Conservation (phyloP, 2,329 filamentous ascomycete genomes). For the Diaporthe eres region DNA sequence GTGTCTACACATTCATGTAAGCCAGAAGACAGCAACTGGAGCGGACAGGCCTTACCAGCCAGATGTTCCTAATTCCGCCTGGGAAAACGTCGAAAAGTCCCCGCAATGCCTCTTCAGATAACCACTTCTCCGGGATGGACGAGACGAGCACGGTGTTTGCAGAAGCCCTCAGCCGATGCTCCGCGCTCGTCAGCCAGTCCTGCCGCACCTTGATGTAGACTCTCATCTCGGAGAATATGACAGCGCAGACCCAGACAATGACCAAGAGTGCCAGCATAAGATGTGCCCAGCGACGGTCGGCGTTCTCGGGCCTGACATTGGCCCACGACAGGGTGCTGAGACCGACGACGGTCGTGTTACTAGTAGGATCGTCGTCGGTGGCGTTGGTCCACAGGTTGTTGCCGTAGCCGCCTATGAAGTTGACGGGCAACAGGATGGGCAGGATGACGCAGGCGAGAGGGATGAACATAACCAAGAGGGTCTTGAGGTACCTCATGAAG, state of each 20-base stretch:
- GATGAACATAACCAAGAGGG: slow-evolving; percentile 89
- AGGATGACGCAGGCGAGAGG: slow-evolving; percentile 84
- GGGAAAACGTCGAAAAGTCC: slow-evolving; percentile 96
- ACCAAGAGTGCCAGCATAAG: slow-evolving; percentile 83
- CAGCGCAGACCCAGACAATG: slow-evolving; percentile 86
- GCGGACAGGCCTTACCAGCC: slow-evolving; percentile 67
- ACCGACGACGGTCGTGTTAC: slow-evolving; percentile 65
- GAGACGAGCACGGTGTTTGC: slow-evolving; percentile 96
- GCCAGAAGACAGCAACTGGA: background rate
- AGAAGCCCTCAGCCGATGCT: slow-evolving; percentile 92
- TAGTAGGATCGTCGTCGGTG: slow-evolving; percentile 49
- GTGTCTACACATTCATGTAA: slow-evolving; percentile 63
- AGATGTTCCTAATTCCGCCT: slow-evolving; percentile 94
- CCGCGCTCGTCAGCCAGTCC: slow-evolving; percentile 92
- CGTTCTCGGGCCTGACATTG: slow-evolving; percentile 79
- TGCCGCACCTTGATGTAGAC: slow-evolving; percentile 95
- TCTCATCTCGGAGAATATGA: slow-evolving; percentile 88
- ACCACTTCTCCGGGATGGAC: slow-evolving; percentile 91
- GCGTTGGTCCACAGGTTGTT: slow-evolving; percentile 53
- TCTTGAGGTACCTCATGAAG: slow-evolving; percentile 87
- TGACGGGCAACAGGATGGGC: slow-evolving; percentile 89
- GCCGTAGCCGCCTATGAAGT: slow-evolving; percentile 79
- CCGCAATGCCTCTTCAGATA: slow-evolving; percentile 83
- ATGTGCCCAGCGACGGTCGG: slow-evolving; percentile 85
- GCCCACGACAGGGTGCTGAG: slow-evolving; percentile 90